Evolutionary conservation across 2,329 filamentous ascomycete species (phyloP).

Genomic region (Teratosphaeria pseudoeucalypti): DNA sequence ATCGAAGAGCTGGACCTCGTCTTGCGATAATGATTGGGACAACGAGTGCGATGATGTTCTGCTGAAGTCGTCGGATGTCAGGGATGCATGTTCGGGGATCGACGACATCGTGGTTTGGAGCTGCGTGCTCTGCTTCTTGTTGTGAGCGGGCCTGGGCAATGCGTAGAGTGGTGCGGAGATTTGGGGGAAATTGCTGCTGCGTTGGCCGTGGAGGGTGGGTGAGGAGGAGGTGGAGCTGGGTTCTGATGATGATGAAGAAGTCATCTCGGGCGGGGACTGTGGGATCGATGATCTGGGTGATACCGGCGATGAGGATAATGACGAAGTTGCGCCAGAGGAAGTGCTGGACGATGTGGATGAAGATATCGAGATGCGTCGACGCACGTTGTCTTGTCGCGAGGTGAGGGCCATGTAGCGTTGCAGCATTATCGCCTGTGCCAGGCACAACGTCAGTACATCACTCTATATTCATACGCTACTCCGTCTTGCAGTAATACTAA

Average conservation of each 20-base stretch:
- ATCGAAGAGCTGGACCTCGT: conserved; percentile 32
- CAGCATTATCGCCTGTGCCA: conserved; percentile 6
- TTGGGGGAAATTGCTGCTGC: conserved; percentile 2
- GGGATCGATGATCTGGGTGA: conserved; percentile 21
- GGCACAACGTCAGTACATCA: neutral
- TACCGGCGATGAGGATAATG: neutral
- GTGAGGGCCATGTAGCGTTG: conserved; percentile 28
- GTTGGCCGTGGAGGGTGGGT: conserved; percentile 9
- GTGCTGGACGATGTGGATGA: neutral
- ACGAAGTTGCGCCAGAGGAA: conserved; percentile 19
- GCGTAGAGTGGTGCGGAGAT: conserved; percentile 23
- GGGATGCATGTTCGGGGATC: conserved; percentile 13
- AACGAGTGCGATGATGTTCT: neutral
- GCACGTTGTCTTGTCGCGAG: conserved; percentile 29
- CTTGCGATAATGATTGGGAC: conserved; percentile 3
- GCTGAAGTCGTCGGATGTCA: conserved; percentile 4
- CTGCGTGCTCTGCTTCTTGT: conserved; percentile 6
- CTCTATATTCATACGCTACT: neutral
- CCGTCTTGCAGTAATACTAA: neutral
- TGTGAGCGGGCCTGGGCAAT: conserved; percentile 3
- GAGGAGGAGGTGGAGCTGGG: conserved; percentile 13
- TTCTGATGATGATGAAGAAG: conserved; percentile 14
- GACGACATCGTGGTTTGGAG: conserved; percentile 10
- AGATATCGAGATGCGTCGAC: conserved; percentile 25
- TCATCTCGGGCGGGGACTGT: conserved; percentile 9